A percentile compares a stretch with the other conserved stretches of the same genome.
Conservation (phyloP, 2,329 filamentous ascomycete species). For the Pseudogymnoascus sp. region DNA sequence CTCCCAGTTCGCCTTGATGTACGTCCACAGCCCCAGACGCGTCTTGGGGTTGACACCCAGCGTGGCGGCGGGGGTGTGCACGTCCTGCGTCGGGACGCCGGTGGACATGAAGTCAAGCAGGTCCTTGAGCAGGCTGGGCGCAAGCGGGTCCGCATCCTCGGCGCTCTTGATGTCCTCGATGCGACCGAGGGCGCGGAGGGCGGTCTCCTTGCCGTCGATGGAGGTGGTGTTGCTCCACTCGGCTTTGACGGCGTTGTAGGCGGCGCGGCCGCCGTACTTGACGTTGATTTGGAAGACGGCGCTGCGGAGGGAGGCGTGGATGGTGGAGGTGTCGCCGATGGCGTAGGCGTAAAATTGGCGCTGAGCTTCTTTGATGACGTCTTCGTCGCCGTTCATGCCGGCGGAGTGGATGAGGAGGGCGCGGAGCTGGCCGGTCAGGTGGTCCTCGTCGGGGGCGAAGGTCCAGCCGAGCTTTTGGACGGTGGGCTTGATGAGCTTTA, state of each 20-base stretch:
- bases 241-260: constrained; percentile 68
- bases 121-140: constrained; percentile 54
- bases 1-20: constrained; percentile 76
- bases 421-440: constrained; percentile 72
- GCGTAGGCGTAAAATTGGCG: constrained; percentile 75
- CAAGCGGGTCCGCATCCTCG: constrained; percentile 11
- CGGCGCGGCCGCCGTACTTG: constrained; percentile 55
- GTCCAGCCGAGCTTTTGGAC: constrained; percentile 81
- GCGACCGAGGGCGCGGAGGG: constrained; percentile 66
- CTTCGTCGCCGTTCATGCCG: constrained; percentile 66
- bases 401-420: constrained; percentile 72
- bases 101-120: constrained; percentile 71
- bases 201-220: constrained; percentile 86
- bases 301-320: constrained; percentile 74
- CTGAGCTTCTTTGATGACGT: constrained; percentile 62
- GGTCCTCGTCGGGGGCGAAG: constrained; percentile 68
- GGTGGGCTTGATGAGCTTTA: constrained; percentile 67
- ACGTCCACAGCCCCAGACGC: constrained; percentile 73
- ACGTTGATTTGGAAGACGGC: constrained; percentile 75
- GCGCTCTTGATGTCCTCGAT: constrained; percentile 45
- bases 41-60: constrained; percentile 66
- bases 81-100: constrained; percentile 76
- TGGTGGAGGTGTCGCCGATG: constrained; percentile 53
- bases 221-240: constrained; percentile 78
- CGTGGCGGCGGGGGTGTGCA: constrained; percentile 70